Base-by-base conservation (phyloP, 1,284 basidiomycete genomes). In the Neolentinus lepideus region DNA sequence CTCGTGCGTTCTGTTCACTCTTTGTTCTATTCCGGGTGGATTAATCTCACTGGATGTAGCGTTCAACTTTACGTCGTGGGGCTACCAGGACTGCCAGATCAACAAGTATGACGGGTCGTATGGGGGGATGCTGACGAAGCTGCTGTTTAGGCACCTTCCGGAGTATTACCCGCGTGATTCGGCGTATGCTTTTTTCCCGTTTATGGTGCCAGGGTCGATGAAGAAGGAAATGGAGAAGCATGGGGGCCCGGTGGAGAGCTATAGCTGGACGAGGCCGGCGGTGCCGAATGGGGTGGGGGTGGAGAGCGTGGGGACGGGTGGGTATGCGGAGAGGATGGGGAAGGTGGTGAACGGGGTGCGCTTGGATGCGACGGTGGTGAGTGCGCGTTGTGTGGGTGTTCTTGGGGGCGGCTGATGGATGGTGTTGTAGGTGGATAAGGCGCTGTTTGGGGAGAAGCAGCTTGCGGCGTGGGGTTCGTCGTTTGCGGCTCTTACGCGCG, bases 51-150 rank as follows among this genome's bases (percentile, higher is more conserved):
- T 27, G 33, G 24, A 4, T 10, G 36, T 60, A 89, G 86, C 86
- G 8, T 75, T 70, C 62, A 88, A 88, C 65, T 69, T 91, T 22
- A 92, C 91, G 2, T 70, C 80, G 2, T 92, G 89, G 88, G 88
- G 89, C 38, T 89, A 81, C 64, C 74, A 83, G 56, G 84, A 91
- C 66, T 85, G 81, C 64, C 80, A 81, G 67, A 75, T 77, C 50
- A 78, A 89, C 66, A 65, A 71, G 43, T 65, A 77, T 48, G 85
- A 91, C 60, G 85, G 88, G 29, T 83, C 88, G 0, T 86, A 77
- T 59, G 88, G 88, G 33, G 88, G 85, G 16, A 76, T 87, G 67
- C 75, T 90, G 56, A 82, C 80, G n/a, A 84, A 79, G 61, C 74
- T 94, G 27, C 75, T 94, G 54, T 83, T 85, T 73, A 75, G 80